These are phyloP conservation scores for Neofusicoccum umdonicola DNA, from an alignment of 2,329 filamentous ascomycete genomes.

Conservation along the genomic window DNA sequence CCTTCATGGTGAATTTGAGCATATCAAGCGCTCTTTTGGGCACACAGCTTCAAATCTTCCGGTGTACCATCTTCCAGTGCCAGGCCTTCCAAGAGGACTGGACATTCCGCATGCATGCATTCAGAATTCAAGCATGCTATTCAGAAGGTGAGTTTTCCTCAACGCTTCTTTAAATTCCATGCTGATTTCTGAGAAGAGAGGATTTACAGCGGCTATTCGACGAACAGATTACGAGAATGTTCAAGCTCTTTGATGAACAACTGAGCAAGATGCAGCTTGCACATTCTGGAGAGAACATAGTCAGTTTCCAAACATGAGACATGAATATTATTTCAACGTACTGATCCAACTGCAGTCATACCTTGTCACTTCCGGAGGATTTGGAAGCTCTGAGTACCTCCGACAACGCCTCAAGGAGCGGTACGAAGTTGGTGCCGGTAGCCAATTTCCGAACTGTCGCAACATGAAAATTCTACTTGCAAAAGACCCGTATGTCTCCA, in stretches of 20 bases:
- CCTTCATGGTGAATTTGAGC: neutral
- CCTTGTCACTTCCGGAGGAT: slow-evolving; percentile 34
- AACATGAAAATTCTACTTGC: slow-evolving; percentile 20
- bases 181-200: neutral
- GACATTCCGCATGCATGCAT: neutral
- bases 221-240: slow-evolving; percentile 21
- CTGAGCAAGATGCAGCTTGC: slow-evolving; percentile 19
- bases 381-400: slow-evolving; percentile 34
- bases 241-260: slow-evolving; percentile 23
- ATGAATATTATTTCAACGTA: neutral
- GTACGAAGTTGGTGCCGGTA: slow-evolving; percentile 20
- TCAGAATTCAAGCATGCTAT: too few species aligned
- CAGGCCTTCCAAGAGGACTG: neutral
- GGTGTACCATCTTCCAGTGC: neutral
- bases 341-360: slow-evolving; percentile 16
- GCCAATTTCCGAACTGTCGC: neutral
- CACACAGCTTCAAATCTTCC: neutral
- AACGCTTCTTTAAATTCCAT: too few species aligned
- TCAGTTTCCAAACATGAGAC: neutral
- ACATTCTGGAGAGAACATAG: slow-evolving; percentile 19
- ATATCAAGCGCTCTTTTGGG: neutral
- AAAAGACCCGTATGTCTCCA: slow-evolving; percentile 36
- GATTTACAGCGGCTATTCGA: slow-evolving; percentile 24
- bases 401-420: slow-evolving; percentile 24
- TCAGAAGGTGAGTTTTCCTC: too few species aligned